Conservation (phyloP, 139 green algal species). For the Auxenochlorella pyrenoidosa region DNA sequence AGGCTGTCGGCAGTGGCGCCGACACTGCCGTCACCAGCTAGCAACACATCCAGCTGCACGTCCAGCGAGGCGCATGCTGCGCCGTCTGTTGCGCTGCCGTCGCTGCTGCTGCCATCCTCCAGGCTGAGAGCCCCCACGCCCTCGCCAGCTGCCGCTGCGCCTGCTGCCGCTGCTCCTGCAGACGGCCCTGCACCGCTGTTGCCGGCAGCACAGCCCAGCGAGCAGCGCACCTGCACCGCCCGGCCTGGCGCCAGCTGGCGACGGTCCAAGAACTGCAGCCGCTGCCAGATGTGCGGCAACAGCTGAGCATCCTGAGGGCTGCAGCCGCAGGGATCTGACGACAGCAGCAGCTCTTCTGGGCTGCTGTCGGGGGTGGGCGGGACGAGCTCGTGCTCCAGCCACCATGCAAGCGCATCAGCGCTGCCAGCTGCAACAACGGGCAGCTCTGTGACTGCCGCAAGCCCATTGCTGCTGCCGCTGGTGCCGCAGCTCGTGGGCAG, state of each 20-base stretch:
- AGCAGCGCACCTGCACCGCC: neutral
- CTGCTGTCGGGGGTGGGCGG: neutral
- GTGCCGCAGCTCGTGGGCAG: neutral
- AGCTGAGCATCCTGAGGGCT: neutral
- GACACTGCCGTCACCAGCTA: neutral
- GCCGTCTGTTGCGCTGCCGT: neutral
- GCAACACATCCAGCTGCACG: neutral
- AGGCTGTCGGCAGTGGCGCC: neutral
- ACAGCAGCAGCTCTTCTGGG: neutral
- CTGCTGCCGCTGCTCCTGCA: neutral
- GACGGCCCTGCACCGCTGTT: neutral
- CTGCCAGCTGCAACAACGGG: neutral
- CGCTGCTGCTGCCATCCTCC: neutral
- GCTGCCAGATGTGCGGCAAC: slow-evolving; percentile 17
- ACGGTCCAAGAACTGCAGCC: neutral
- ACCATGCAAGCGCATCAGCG: slow-evolving; percentile 21
- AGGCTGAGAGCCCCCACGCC: neutral
- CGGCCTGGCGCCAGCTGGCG: neutral
- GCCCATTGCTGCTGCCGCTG: neutral
- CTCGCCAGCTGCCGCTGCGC: neutral
- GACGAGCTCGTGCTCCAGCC: slow-evolving; percentile 10
- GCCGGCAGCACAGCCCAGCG: neutral
- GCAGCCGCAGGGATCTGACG: neutral
- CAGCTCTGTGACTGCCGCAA: neutral
- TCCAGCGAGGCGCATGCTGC: neutral